These are phyloP conservation scores for Fusarium sp. DNA, from an alignment of 2,329 filamentous ascomycete genomes.

Conservation along the genomic window DNA sequence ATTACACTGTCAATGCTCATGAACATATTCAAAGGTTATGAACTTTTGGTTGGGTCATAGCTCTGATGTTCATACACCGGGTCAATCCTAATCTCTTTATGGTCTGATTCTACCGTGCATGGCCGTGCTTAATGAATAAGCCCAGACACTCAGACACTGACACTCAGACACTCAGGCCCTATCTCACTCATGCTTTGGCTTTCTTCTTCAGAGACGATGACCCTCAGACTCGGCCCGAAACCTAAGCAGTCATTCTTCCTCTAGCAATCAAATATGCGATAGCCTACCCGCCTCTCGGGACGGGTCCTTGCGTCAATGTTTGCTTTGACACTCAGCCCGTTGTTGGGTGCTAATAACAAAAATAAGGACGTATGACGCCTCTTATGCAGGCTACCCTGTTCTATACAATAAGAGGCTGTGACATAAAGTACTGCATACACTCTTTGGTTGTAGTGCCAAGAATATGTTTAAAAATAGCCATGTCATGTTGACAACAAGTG, in stretches of 20 bases:
- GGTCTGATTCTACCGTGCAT: not conserved
- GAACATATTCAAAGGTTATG: not conserved
- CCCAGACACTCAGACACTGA: not conserved
- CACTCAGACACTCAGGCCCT: not conserved
- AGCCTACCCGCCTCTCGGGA: slow-evolving; percentile 23
- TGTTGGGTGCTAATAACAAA: slow-evolving; percentile 19
- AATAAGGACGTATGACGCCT: slow-evolving; percentile 21
- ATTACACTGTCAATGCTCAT: not conserved
- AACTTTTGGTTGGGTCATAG: not conserved
- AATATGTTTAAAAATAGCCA: not conserved
- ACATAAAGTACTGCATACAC: not conserved
- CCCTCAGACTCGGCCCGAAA: slow-evolving; percentile 23
- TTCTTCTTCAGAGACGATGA: slow-evolving; percentile 1
- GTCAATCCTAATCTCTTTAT: not conserved
- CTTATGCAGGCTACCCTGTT: slow-evolving; percentile 13
- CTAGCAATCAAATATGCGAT: not conserved
- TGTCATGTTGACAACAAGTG: not conserved
- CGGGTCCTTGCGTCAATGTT: slow-evolving; percentile 27
- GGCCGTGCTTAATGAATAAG: slow-evolving; percentile 4
- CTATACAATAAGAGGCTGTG: not conserved
- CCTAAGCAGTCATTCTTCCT: not conserved
- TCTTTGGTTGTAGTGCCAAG: not conserved
- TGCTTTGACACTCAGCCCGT: slow-evolving; percentile 8
- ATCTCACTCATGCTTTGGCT: not conserved
- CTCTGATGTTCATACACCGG: not conserved